Evolutionary conservation across 768 basidiomycete species (phyloP).

Genomic region (Auriscalpium orientale): DNA sequence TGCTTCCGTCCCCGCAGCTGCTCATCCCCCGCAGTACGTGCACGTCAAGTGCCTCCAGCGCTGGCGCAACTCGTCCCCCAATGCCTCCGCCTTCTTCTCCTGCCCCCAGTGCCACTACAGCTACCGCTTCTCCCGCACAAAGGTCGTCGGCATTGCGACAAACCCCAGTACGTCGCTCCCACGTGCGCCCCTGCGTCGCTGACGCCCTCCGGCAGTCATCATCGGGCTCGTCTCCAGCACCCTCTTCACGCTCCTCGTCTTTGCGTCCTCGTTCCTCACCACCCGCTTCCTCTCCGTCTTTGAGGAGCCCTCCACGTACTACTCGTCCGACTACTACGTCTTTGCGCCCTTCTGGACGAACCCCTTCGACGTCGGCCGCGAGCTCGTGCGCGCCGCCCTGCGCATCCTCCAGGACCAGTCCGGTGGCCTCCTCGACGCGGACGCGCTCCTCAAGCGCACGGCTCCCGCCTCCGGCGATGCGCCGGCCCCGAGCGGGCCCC

Average conservation of each 20-base stretch:
- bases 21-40: conserved; percentile 45
- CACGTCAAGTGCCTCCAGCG: conserved; percentile 71
- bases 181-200: not conserved
- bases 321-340: not conserved
- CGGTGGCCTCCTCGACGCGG: conserved; percentile 13
- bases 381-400: conserved; percentile 15
- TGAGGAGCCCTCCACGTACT: conserved; percentile 5
- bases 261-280: conserved; percentile 13
- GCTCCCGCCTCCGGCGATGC: not conserved
- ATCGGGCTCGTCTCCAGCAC: conserved; percentile 32
- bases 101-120: conserved; percentile 77
- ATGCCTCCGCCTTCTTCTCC: conserved; percentile 64
- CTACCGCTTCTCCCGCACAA: conserved; percentile 71
- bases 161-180: conserved; percentile 48
- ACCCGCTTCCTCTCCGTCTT: conserved; percentile 9
- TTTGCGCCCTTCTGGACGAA: conserved; percentile 11
- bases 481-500: conserved; percentile 20
- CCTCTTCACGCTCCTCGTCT: conserved; percentile 13
- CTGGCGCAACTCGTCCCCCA: conserved; percentile 61
- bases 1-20: not conserved
- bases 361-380: conserved; percentile 10
- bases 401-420: conserved; percentile 15
- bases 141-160: conserved; percentile 63
- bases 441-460: conserved; percentile 35
- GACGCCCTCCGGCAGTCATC: conserved; percentile 41